phyloP scores from a whole-genome alignment of 495 filamentous ascomycete species.

The Xylaria palmicola region DNA sequence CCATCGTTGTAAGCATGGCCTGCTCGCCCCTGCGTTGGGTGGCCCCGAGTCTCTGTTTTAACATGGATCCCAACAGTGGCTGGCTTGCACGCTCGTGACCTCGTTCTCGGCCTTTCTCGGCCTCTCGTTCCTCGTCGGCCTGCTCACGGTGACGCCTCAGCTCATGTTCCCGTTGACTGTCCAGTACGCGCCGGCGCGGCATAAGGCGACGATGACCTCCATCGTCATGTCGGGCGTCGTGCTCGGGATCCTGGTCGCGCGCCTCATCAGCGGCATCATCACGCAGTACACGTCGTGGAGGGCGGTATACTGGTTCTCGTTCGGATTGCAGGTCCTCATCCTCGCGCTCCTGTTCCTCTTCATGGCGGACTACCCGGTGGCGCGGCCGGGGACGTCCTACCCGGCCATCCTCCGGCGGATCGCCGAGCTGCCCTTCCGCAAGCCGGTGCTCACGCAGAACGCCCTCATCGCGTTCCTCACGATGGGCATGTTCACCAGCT shows the following conservation, averaged over 20 bases:
- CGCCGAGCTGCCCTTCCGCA: slow-evolving; percentile 54
- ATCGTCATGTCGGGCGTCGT: slow-evolving; percentile 78
- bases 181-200: slow-evolving; percentile 69
- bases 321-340: slow-evolving; percentile 72
- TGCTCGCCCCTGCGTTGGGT: neutral
- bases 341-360: slow-evolving; percentile 64
- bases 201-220: slow-evolving; percentile 65
- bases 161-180: slow-evolving; percentile 82
- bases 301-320: slow-evolving; percentile 75
- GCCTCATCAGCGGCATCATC: slow-evolving; percentile 72
- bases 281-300: slow-evolving; percentile 72
- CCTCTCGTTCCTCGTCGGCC: slow-evolving; percentile 66
- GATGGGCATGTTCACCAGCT: slow-evolving; percentile 43
- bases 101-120: slow-evolving; percentile 63
- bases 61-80: slow-evolving; percentile 43
- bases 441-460: slow-evolving; percentile 68
- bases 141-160: slow-evolving; percentile 84
- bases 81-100: slow-evolving; percentile 68
- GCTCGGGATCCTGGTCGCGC: slow-evolving; percentile 73
- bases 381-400: slow-evolving; percentile 69
- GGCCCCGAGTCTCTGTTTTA: slow-evolving; percentile 6
- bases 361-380: slow-evolving; percentile 78
- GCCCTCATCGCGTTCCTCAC: slow-evolving; percentile 39
- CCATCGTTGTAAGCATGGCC: slow-evolving; percentile 52
- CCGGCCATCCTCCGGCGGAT: slow-evolving; percentile 64